Evolutionary conservation across 1,284 basidiomycete species (phyloP).

Genomic region (Malassezia equina): DNA sequence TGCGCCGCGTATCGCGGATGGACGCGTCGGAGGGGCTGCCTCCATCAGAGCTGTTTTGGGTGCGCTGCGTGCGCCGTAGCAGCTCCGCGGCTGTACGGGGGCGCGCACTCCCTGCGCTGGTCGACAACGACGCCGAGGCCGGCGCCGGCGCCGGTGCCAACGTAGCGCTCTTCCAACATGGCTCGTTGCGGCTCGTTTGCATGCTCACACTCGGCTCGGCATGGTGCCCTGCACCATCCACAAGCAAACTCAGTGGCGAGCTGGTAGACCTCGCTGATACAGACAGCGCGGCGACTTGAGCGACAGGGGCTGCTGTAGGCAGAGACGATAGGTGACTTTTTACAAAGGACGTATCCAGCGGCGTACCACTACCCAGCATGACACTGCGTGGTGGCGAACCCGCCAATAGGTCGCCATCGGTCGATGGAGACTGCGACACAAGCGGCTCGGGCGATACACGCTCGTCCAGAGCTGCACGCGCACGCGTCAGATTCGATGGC

Average conservation of each 20-base stretch:
- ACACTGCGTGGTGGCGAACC: slow-evolving; percentile 2
- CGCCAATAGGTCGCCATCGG: background rate
- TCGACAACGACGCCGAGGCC: no score
- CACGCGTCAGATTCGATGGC: slow-evolving; percentile 12
- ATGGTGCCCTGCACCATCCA: background rate
- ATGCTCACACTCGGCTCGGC: slow-evolving; percentile 8
- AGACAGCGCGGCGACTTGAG: background rate
- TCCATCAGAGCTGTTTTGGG: background rate
- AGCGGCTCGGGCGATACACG: background rate
- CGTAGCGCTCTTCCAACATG: no score
- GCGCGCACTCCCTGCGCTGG: background rate
- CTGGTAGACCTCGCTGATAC: background rate
- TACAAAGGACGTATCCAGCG: background rate
- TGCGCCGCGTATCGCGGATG: background rate
- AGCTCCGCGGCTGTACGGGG: background rate
- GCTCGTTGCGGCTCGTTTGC: background rate
- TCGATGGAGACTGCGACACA: background rate
- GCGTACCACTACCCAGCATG: background rate
- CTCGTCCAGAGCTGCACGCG: background rate
- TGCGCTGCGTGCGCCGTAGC: background rate
- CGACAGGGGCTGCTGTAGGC: background rate
- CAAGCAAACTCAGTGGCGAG: slow-evolving; percentile 2
- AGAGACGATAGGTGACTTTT: background rate
- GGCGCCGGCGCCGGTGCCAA: background rate
- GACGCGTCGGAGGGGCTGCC: background rate